These are phyloP conservation scores for Xylariaceae sp. DNA, from an alignment of 2,329 filamentous ascomycete genomes.

Conservation along the genomic window DNA sequence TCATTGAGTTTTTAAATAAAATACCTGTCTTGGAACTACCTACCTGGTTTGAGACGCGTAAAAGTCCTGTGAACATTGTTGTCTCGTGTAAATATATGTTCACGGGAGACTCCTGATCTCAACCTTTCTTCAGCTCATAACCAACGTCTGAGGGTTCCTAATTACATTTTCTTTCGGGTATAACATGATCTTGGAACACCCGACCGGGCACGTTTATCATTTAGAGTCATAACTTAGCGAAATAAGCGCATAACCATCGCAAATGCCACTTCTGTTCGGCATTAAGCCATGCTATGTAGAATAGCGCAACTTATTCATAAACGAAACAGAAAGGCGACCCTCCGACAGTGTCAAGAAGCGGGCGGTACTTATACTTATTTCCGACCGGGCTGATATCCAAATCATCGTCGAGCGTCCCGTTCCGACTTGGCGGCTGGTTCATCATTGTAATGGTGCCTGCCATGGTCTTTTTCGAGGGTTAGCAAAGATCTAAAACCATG, in stretches of 20 bases:
- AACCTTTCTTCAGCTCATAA: too few species aligned
- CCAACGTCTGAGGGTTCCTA: too few species aligned
- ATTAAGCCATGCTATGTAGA: neutral
- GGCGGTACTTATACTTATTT: conserved; percentile 36
- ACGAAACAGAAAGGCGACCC: conserved; percentile 53
- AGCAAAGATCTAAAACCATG: neutral
- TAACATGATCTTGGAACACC: too few species aligned
- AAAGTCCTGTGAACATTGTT: too few species aligned
- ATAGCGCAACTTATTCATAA: conserved; percentile 41
- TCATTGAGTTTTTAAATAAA: too few species aligned
- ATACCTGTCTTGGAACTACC: too few species aligned
- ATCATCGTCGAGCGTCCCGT: conserved; percentile 51
- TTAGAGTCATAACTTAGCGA: too few species aligned
- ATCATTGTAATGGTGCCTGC: conserved; percentile 52
- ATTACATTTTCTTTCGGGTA: too few species aligned
- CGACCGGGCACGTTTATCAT: too few species aligned
- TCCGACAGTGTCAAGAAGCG: conserved; percentile 50
- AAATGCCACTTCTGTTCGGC: neutral
- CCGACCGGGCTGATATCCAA: conserved; percentile 40
- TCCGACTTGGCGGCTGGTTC: conserved; percentile 48
- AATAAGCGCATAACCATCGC: neutral
- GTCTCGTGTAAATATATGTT: too few species aligned
- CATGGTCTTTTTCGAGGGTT: conserved; percentile 39
- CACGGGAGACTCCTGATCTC: too few species aligned
- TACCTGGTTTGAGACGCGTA: too few species aligned